Percentiles rank a stretch among this genome's conserved stretches.
phyloP scores from a whole-genome alignment of 306 rosid species.

The Acmispon strigosus region DNA sequence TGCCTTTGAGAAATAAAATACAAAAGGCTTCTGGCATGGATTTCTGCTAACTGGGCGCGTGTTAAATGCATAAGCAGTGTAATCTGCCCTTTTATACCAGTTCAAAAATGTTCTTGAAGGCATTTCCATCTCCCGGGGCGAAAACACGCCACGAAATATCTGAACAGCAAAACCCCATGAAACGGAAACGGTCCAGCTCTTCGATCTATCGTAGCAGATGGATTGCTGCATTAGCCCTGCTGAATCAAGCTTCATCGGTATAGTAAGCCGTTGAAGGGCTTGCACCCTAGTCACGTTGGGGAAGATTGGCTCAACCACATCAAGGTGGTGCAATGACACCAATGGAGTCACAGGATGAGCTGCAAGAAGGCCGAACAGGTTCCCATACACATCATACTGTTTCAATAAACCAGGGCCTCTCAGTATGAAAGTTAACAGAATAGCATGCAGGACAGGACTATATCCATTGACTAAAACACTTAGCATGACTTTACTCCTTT shows the following conservation, averaged over 20 bases:
- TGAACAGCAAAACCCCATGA: slow-evolving; percentile 97
- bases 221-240: slow-evolving; percentile 97
- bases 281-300: slow-evolving; percentile 62
- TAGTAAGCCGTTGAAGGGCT: slow-evolving; percentile 65
- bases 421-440: not conserved
- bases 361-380: slow-evolving; percentile 90
- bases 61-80: slow-evolving; percentile 95
- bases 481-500: not conserved
- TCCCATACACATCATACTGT: slow-evolving; percentile 97
- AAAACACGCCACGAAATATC: slow-evolving; percentile 76
- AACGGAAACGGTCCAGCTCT: slow-evolving; percentile 77
- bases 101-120: slow-evolving; percentile 93
- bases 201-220: slow-evolving; percentile 71
- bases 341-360: slow-evolving; percentile 92
- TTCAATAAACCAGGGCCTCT: slow-evolving; percentile 16
- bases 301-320: slow-evolving; percentile 94
- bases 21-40: slow-evolving; percentile 90
- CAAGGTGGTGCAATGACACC: slow-evolving; percentile 93
- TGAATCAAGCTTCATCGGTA: slow-evolving; percentile 80
- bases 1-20: slow-evolving; percentile 66
- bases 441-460: not conserved
- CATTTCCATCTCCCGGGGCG: slow-evolving; percentile 96
- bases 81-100: slow-evolving; percentile 90
- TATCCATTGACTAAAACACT: not conserved
- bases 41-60: slow-evolving; percentile 89